Evolutionary conservation across 805 yeast species (phyloP), one percentile per base, ranked within the genome.

Genomic region (Candida khao-thaluensis): DNA sequence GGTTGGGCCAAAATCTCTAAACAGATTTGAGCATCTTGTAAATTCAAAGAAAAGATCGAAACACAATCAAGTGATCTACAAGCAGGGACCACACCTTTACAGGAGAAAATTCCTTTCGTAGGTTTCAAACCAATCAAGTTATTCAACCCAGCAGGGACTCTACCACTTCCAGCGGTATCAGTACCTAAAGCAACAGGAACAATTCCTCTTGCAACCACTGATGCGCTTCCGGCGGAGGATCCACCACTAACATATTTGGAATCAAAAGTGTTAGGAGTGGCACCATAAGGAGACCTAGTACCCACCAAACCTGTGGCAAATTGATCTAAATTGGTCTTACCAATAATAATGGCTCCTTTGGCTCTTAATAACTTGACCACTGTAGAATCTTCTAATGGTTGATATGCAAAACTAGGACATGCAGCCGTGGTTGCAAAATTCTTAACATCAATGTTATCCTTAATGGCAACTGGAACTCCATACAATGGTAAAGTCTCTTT

Each of bases 301-400:
- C 99, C 99, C 2, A 91, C 98, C 42, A 91, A 72, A 26, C 99
- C 99, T 2, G 99, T 93, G 9, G 98, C 98, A 65, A 91, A 91
- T 62, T 91, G 99, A 60, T 91, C 99, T 60, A 91, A 70, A 61
- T 91, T 91, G 39, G 98, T 93, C 62, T 91, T 91, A 43, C 98
- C 98, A 34, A 91, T 71, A 28, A 91, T 76, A 41, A 91, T 85
- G 32, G 98, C 98, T 57, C 99, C 99, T 25, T 87, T 84, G n/a
- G 71, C 75, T 60, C 87, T 78, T 51, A 93, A 71, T n/a, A 81
- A 62, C 7, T 66, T 59, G 10, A 89, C 96, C 5, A 85, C 76
- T 12, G 85, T 77, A 25, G 98, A 79, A 56, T 91, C 97, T 36
- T 66, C 66, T 23, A 65, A 55, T 2, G 99, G 91, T 2, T 56